Evolutionary conservation across 148 eudicot genomes (phyloP).

Genomic region (Mesembryanthemum crystallinum): DNA sequence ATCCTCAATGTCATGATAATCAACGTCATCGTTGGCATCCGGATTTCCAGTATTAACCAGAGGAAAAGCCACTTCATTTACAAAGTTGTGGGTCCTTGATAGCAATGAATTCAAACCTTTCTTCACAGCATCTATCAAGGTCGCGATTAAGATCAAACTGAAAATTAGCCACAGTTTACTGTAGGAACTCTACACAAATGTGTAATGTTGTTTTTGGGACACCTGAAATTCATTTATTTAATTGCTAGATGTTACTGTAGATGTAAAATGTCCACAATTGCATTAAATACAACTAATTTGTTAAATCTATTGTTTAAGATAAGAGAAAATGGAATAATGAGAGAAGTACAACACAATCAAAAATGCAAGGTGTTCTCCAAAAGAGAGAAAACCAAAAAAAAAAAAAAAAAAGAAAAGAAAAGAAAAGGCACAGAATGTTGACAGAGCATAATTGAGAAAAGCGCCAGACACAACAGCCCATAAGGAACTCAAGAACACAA

Average conservation of each 20-base stretch:
- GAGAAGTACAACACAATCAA: not conserved
- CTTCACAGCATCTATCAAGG: conserved; percentile 64
- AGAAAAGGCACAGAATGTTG: too few relatives aligned
- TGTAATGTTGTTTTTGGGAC: not conserved
- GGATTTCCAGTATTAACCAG: conserved; percentile 62
- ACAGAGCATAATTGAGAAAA: not conserved
- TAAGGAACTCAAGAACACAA: not conserved
- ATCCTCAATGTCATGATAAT: conserved; percentile 53
- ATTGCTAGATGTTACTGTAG: not conserved
- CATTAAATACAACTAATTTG: not conserved
- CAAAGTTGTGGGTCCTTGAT: conserved; percentile 64
- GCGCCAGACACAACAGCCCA: not conserved
- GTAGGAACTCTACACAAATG: not conserved
- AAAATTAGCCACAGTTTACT: conserved; percentile 15
- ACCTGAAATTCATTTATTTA: not conserved
- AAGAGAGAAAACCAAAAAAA: too few relatives aligned
- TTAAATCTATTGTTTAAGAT: too few relatives aligned
- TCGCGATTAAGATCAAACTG: not conserved
- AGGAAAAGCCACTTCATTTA: conserved; percentile 71
- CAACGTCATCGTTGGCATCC: conserved; percentile 33
- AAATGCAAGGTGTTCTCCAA: too few relatives aligned
- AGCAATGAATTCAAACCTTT: conserved; percentile 60
- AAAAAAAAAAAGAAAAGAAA: too few relatives aligned
- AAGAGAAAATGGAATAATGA: not conserved
- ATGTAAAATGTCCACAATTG: not conserved